phyloP scores from a whole-genome alignment of 139 green algal species.

The Picochlorum sp. region DNA sequence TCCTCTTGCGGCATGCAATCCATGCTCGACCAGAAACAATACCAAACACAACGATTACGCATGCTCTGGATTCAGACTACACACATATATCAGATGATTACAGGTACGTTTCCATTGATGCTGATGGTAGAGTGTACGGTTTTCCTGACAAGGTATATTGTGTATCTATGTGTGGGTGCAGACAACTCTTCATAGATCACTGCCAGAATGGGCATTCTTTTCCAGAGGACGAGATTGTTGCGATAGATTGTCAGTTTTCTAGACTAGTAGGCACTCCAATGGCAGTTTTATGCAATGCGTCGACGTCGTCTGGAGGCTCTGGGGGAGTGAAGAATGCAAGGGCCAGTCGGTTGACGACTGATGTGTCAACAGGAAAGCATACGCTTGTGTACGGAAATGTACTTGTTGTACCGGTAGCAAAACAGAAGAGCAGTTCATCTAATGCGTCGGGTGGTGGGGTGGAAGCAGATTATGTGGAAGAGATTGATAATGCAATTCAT shows the following conservation, averaged over 20 bases:
- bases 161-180: no score
- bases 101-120: no score
- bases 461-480: neutral
- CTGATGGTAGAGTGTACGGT: no score
- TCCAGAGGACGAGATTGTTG: no score
- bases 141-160: no score
- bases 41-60: no score
- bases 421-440: neutral
- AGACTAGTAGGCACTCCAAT: neutral
- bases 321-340: neutral
- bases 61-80: no score
- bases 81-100: no score
- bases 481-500: conserved; percentile 14
- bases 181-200: no score
- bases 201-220: no score
- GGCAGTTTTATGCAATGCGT: conserved; percentile 8
- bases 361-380: conserved; percentile 3
- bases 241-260: conserved; percentile 13
- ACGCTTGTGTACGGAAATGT: conserved; percentile 9
- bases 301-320: neutral
- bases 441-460: neutral
- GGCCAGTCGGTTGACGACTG: conserved; percentile 10
- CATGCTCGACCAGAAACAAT: no score
- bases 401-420: neutral
- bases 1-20: no score